phyloP scores from a whole-genome alignment of 352 stramenopile species.

The Elongisporangium senticosum region DNA sequence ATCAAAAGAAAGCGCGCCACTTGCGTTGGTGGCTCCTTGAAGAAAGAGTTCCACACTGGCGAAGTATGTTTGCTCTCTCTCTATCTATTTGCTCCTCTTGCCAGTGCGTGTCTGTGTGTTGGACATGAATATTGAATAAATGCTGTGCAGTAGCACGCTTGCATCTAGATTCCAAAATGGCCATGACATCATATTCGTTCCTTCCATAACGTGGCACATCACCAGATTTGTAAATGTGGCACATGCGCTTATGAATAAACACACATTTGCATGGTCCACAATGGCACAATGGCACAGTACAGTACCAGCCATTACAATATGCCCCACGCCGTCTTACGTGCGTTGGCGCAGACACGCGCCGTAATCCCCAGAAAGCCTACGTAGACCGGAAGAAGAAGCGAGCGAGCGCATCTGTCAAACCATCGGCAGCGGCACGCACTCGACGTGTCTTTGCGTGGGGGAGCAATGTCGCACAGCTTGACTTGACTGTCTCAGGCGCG shows the following conservation, averaged over 20 bases:
- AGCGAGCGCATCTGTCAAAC: neutral
- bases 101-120: conserved; percentile 2
- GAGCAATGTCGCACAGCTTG: neutral
- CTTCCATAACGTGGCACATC: neutral
- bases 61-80: neutral
- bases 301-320: neutral
- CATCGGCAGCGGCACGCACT: neutral
- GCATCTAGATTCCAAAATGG: neutral
- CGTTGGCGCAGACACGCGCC: neutral
- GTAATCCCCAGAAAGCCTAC: neutral
- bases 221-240: neutral
- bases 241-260: neutral
- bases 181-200: neutral
- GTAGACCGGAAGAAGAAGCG: neutral
- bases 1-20: neutral
- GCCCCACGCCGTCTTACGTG: neutral
- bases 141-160: neutral
- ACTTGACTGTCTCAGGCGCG: neutral
- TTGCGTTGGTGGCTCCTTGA: neutral
- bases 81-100: conserved; percentile 5
- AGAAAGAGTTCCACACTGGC: neutral
- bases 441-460: neutral
- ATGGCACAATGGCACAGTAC: neutral
- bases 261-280: neutral
- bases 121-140: neutral